Conservation (phyloP, 805 yeast genomes). For the Starmerella etchellsii region DNA sequence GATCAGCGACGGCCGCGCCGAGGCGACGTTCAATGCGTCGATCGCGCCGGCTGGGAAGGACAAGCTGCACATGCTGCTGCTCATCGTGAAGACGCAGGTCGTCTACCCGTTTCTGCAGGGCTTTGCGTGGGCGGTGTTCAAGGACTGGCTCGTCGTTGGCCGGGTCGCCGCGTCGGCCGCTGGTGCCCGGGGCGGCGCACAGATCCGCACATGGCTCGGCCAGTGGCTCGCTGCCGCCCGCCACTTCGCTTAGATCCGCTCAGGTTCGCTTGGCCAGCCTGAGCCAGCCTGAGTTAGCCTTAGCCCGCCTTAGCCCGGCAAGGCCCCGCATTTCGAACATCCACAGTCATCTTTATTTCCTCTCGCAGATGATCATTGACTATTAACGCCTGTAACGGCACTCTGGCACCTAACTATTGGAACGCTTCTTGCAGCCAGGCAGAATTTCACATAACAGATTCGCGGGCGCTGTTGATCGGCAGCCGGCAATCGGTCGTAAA, state of each 20-base stretch:
- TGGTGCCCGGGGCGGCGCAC: constrained; percentile 14
- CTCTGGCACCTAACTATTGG: too few species aligned
- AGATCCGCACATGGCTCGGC: constrained; percentile 10
- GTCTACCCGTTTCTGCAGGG: constrained; percentile 28
- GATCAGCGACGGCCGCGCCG: constrained; percentile 22
- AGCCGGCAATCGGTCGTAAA: too few species aligned
- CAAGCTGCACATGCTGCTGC: constrained; percentile 17
- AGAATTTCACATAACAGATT: too few species aligned
- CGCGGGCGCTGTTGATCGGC: too few species aligned
- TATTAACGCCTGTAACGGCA: too few species aligned
- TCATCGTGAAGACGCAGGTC: constrained; percentile 27
- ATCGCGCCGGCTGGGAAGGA: constrained; percentile 26
- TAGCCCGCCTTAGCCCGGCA: too few species aligned
- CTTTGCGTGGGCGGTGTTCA: constrained; percentile 25
- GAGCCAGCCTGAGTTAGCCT: too few species aligned
- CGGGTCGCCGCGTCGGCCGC: constrained; percentile 8
- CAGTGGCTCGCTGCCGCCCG: constrained; percentile 5
- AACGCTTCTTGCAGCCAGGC: too few species aligned
- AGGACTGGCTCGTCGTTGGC: constrained; percentile 19
- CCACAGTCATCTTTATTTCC: too few species aligned
- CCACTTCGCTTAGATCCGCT: not conserved
- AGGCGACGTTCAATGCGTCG: constrained; percentile 23
- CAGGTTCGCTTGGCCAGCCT: too few species aligned
- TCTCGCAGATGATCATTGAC: too few species aligned
- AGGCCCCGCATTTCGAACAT: too few species aligned